These are phyloP conservation scores for Metschnikowia noctiluminum DNA, from an alignment of 805 yeast species.

Conservation along the genomic window DNA sequence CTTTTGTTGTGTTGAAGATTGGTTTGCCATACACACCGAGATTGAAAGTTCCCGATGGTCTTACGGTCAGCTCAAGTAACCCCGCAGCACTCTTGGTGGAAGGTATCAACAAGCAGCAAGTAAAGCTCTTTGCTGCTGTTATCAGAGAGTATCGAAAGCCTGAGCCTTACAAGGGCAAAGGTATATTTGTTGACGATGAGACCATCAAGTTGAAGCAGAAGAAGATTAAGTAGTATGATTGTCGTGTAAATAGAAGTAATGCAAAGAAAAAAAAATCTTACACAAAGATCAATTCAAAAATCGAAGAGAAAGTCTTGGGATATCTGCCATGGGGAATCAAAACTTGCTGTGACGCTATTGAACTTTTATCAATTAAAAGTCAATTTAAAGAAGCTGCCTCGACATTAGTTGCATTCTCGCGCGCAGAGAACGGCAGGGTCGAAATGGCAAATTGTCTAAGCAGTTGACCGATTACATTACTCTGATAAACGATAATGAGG, in stretches of 20 bases:
- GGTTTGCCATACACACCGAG: conserved; percentile 85
- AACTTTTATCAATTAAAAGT: no score
- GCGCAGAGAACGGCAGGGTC: no score
- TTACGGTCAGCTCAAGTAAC: conserved; percentile 71
- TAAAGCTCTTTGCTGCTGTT: conserved; percentile 82
- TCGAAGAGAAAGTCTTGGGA: no score
- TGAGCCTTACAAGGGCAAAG: conserved; percentile 98
- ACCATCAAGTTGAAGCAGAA: conserved; percentile 86
- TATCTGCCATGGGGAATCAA: no score
- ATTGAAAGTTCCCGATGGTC: conserved; percentile 70
- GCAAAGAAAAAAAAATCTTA: no score
- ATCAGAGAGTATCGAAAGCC: conserved; percentile 89
- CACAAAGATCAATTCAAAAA: no score
- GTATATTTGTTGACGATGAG: conserved; percentile 88
- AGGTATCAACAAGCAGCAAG: conserved; percentile 85
- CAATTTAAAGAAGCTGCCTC: no score
- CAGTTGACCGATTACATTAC: no score
- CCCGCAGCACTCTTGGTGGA: conserved; percentile 84
- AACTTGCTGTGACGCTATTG: no score
- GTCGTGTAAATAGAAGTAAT: conserved; percentile 4
- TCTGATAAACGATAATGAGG: no score
- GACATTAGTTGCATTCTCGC: no score
- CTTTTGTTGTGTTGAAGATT: conserved; percentile 71
- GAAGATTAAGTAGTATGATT: conserved; percentile 70
- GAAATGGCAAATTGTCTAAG: no score